Evolutionary conservation across 2,329 filamentous ascomycete species (phyloP), one percentile per base, ranked within the genome.

Genomic region (Fusarium domesticum): DNA sequence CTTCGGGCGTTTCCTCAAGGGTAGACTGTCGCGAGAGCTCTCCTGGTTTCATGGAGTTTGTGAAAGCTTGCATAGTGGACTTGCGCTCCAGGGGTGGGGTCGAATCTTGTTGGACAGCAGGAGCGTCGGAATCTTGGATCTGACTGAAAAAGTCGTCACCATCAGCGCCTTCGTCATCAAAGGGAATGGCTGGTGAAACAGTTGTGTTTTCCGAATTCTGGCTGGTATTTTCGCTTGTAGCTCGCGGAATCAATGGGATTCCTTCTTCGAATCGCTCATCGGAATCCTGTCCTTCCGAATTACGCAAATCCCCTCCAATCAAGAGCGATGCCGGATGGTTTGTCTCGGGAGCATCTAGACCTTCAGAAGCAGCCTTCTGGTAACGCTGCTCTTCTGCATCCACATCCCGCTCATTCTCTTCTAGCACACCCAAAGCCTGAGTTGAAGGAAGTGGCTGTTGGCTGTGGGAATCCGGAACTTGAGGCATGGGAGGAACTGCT

Each of bases 201-300:
- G 62, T 61, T 4, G 52, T 47, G 32, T 67, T 54, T 3, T 39
- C 40, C 18, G 15, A 43, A 12, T 34, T 23, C 33, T 6, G 33
- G 18, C 20, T 47, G 17, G 17, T 52, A 23, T 6, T 30, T 32
- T 40, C 43, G 32, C 46, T 30, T 3, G 47, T 39, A 2, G 60
- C 43, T 37, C 69, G 63, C 16, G 73, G 70, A 56, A 81, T 80
- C 47, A 89, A 65, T 1, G 85, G 84, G 5, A 89, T 47, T 0
- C 85, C 85, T 66, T 89, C 85, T 45, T 87, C 84, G 51, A 77
- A 89, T 35, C 85, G 78, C 18, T 78, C 76, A 18, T 84, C 77
- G 1, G 70, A 67, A 17, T 68, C 69, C 30, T 74, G 69, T 28
- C 70, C 70, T 11, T 70, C 65, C 2, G 62, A 50, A 33, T 64